Evolutionary conservation across 306 rosid genomes (phyloP).

Genomic region (Castanea crenata): DNA sequence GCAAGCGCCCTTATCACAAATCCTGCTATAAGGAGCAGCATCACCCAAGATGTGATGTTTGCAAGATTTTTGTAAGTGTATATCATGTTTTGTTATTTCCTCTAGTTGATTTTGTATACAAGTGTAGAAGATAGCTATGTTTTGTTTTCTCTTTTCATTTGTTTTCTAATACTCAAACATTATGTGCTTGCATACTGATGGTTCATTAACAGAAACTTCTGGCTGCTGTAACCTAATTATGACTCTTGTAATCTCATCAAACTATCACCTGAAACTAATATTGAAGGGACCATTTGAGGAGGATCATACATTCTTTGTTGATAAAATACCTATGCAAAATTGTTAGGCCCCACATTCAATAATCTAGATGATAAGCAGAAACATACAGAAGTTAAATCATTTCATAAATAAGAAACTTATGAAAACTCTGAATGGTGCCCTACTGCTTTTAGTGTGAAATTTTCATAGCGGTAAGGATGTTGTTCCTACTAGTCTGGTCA

Average conservation of each 20-base stretch:
- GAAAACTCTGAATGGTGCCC: not conserved
- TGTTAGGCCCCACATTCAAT: not conserved
- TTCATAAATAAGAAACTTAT: not conserved
- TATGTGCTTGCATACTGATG: not conserved
- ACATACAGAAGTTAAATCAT: not conserved
- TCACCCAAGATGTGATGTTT: slow-evolving; percentile 97
- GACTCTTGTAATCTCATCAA: not conserved
- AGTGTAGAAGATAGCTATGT: not conserved
- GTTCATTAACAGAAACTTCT: not conserved
- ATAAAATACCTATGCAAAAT: not conserved
- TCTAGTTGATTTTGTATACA: not conserved
- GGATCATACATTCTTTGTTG: not conserved
- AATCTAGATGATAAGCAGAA: not conserved
- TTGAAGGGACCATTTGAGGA: not conserved
- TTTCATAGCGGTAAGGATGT: not conserved
- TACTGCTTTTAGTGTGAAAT: not conserved
- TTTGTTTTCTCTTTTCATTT: not conserved
- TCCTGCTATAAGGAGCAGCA: slow-evolving; percentile 85
- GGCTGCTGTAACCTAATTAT: not conserved
- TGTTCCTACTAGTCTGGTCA: not conserved
- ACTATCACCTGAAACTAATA: not conserved
- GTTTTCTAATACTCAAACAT: not conserved
- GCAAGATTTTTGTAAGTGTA: slow-evolving; percentile 72
- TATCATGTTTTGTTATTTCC: slow-evolving; percentile 12
- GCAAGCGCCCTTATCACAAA: slow-evolving; percentile 75